Conservation (phyloP, 306 rosid genomes). For the Hippophae gyantsensis region DNA sequence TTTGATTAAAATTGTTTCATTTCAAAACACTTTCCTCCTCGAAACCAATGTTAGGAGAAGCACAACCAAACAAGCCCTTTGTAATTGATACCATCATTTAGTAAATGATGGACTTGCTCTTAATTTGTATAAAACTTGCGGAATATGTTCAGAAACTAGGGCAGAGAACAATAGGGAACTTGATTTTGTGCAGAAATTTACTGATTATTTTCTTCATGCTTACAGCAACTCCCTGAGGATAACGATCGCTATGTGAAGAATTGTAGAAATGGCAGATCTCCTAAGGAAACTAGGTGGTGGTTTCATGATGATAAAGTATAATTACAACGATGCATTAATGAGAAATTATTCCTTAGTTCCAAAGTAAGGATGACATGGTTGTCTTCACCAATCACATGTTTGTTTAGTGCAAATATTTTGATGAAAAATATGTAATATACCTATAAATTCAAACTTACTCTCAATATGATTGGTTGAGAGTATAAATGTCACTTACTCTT, state of each 20-base stretch:
- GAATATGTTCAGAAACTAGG: constrained; percentile 4
- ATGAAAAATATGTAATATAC: no score
- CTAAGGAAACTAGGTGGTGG: constrained; percentile 99
- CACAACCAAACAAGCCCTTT: no score
- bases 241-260: constrained; percentile 97
- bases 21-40: no score
- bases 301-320: constrained; percentile 98
- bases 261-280: constrained; percentile 97
- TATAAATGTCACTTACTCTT: no score
- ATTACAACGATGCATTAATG: constrained; percentile 16
- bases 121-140: not conserved
- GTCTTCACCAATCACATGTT: constrained; percentile 1
- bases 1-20: no score
- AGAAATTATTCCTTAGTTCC: constrained; percentile 29
- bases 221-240: constrained; percentile 99
- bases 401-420: no score
- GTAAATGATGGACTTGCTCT: not conserved
- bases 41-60: no score
- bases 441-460: no score
- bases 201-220: constrained; percentile 18
- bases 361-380: constrained; percentile 45
- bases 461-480: no score
- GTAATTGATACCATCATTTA: no score
- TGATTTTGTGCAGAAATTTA: not conserved
- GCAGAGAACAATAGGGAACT: not conserved